A percentile compares a stretch with the other conserved stretches of the same genome.
Conservation (phyloP, 2,329 filamentous ascomycete species). For the Fusarium camptoceras region DNA sequence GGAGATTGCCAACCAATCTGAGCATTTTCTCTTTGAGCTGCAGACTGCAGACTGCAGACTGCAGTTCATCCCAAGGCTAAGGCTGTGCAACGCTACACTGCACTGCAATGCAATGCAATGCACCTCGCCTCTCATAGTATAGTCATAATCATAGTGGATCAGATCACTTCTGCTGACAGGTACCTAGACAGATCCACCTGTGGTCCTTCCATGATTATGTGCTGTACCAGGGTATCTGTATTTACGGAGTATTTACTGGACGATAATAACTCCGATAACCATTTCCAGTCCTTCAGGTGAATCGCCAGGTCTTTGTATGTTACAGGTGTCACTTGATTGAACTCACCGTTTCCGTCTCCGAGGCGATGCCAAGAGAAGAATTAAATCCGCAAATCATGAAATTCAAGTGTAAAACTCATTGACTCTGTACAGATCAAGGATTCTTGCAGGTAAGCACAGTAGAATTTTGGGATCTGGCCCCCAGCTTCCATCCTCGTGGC, state of each 20-base stretch:
- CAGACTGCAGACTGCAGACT: background rate
- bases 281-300: background rate
- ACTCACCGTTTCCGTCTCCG: background rate
- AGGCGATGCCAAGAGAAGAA: background rate
- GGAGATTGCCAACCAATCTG: background rate
- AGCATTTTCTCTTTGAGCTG: background rate
- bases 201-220: background rate
- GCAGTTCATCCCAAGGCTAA: background rate
- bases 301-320: background rate
- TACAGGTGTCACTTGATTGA: background rate
- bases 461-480: background rate
- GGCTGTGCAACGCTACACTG: conserved; percentile 19
- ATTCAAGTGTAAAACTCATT: background rate
- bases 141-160: conserved; percentile 14
- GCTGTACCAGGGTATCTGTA: background rate
- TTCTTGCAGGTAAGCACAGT: background rate
- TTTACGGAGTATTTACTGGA: background rate
- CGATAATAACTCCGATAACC: background rate
- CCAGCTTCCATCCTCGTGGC: background rate
- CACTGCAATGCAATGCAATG: background rate
- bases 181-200: conserved; percentile 4
- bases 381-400: background rate
- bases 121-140: conserved; percentile 32
- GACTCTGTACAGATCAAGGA: background rate
- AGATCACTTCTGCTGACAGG: conserved; percentile 22